A percentile compares a stretch with the other conserved stretches of the same genome.
phyloP scores from a whole-genome alignment of 1,284 basidiomycete genomes.

The Austroboletus novae-zelandiae region DNA sequence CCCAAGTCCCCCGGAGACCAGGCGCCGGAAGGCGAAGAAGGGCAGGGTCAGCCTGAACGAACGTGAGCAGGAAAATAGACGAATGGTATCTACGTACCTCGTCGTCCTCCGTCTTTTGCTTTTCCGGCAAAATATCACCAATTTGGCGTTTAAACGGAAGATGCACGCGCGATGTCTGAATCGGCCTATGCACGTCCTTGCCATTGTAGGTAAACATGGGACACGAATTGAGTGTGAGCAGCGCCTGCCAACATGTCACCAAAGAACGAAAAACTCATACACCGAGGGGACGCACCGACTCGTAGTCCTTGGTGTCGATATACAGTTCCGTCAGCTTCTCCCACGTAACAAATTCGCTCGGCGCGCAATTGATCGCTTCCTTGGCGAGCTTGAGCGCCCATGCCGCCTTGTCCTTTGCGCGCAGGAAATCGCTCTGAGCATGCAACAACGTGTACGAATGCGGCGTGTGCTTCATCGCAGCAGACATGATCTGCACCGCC shows the following conservation, averaged over 20 bases:
- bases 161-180: slow-evolving; percentile 81
- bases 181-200: slow-evolving; percentile 87
- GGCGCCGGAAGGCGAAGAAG: slow-evolving; percentile 92
- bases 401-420: slow-evolving; percentile 77
- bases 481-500: slow-evolving; percentile 91
- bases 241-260: slow-evolving; percentile 45
- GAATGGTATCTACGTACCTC: slow-evolving; percentile 50
- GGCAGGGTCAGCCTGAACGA: slow-evolving; percentile 79
- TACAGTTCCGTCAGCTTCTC: slow-evolving; percentile 96
- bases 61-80: neutral
- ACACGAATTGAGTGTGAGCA: slow-evolving; percentile 96
- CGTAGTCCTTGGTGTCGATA: slow-evolving; percentile 86
- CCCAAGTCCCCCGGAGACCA: slow-evolving; percentile 92
- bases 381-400: slow-evolving; percentile 93
- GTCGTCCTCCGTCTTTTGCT: slow-evolving; percentile 77
- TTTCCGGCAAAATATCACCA: slow-evolving; percentile 75
- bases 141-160: slow-evolving; percentile 87
- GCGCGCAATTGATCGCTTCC: slow-evolving; percentile 96
- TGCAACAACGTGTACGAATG: slow-evolving; percentile 94
- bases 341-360: slow-evolving; percentile 98
- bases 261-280: neutral
- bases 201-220: slow-evolving; percentile 99
- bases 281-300: slow-evolving; percentile 49
- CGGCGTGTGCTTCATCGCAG: slow-evolving; percentile 81
- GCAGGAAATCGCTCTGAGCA: slow-evolving; percentile 91